Percentiles rank a stretch among this genome's conserved stretches.
phyloP scores from a whole-genome alignment of 106 monocot species.

The Gastrodia elata region DNA sequence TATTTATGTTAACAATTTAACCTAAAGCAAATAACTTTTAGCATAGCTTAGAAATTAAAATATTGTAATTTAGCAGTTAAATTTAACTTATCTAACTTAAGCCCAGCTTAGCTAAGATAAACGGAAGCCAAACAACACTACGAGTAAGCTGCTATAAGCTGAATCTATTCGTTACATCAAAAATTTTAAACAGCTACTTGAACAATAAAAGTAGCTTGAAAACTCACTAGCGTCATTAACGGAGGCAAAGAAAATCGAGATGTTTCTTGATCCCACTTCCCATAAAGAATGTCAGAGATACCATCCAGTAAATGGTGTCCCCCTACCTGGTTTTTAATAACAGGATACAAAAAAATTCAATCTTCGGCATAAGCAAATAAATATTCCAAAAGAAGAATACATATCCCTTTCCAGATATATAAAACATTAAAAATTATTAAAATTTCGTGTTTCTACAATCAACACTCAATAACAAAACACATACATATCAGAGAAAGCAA shows the following conservation, averaged over 20 bases:
- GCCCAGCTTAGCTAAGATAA: no score
- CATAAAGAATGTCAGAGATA: conserved; percentile 52
- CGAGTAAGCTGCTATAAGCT: neutral
- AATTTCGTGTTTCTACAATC: neutral
- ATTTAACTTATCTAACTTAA: no score
- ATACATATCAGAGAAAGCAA: neutral
- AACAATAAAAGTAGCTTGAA: neutral
- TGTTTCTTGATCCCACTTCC: conserved; percentile 89
- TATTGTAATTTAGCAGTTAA: no score
- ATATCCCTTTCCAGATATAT: neutral
- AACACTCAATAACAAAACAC: neutral
- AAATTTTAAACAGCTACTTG: neutral
- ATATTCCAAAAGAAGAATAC: neutral
- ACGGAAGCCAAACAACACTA: no score
- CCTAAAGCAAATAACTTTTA: no score
- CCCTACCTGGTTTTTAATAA: conserved; percentile 31
- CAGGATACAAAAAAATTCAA: neutral
- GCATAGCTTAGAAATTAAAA: no score
- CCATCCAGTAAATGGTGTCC: conserved; percentile 32
- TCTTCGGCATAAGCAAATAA: neutral
- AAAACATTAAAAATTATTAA: neutral
- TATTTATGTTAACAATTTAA: no score
- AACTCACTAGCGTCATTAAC: conserved; percentile 80
- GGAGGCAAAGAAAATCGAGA: conserved; percentile 78
- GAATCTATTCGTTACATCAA: neutral